A percentile compares a stretch with the other conserved stretches of the same genome.
These are phyloP conservation scores for Aureoboletus auriporus DNA, from an alignment of 768 basidiomycete species.

Conservation along the genomic window DNA sequence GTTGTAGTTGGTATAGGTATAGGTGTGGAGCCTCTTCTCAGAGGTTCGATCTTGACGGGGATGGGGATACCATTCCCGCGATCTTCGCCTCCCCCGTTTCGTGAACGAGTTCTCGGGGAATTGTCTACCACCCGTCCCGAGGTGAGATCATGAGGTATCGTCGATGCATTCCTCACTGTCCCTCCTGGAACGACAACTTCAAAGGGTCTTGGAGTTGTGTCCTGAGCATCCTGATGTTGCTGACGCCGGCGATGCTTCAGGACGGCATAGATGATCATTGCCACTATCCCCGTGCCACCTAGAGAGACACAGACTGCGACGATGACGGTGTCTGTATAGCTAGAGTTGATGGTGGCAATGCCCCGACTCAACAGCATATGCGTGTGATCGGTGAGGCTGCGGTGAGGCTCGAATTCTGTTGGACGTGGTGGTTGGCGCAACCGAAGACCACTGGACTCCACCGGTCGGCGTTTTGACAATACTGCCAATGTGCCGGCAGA, in stretches of 20 bases:
- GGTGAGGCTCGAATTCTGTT: neutral
- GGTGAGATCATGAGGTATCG: neutral
- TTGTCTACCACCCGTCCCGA: slow-evolving; percentile 1
- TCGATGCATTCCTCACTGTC: neutral
- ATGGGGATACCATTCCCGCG: neutral
- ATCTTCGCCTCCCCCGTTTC: neutral
- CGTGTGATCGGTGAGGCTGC: neutral
- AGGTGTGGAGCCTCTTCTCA: neutral
- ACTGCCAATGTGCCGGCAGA: neutral
- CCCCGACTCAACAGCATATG: slow-evolving; percentile 5
- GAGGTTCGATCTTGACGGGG: neutral
- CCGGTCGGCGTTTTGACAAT: slow-evolving; percentile 12
- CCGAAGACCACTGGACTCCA: neutral
- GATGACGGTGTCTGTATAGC: slow-evolving; percentile 3
- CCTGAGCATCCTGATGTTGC: slow-evolving; percentile 15
- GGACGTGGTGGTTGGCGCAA: neutral
- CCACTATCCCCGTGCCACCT: slow-evolving; percentile 16
- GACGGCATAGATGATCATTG: slow-evolving; percentile 10
- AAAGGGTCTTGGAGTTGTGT: slow-evolving; percentile 26
- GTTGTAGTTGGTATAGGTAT: neutral
- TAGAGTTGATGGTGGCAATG: neutral
- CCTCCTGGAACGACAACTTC: slow-evolving; percentile 9
- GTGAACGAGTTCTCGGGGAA: slow-evolving; percentile 1
- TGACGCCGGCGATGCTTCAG: slow-evolving; percentile 16
- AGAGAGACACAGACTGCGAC: slow-evolving; percentile 22